phyloP scores from a whole-genome alignment of 2,329 filamentous ascomycete species.

The Rasamsonia emersonii region DNA sequence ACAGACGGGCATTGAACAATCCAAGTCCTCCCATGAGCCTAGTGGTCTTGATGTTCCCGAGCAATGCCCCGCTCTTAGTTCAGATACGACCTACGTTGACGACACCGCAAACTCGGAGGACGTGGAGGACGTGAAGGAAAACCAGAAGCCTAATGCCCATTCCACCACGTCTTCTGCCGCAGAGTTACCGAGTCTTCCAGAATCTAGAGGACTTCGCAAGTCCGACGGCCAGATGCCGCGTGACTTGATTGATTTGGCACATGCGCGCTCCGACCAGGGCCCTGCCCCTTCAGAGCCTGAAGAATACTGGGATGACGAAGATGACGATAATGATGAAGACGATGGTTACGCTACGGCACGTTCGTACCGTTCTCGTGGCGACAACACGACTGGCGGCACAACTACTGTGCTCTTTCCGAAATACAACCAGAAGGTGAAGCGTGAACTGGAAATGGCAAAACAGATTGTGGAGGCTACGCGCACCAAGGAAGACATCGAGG shows the following conservation, averaged over 20 bases:
- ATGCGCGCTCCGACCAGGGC: conserved; percentile 13
- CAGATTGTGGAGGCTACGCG: conserved; percentile 58
- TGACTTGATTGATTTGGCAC: conserved; percentile 14
- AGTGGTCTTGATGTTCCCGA: too few relatives aligned
- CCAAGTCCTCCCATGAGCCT: too few relatives aligned
- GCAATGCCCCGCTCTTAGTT: not conserved
- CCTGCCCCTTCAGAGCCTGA: conserved; percentile 46
- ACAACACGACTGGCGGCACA: conserved; percentile 60
- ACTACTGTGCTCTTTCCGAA: conserved; percentile 64
- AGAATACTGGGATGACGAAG: conserved; percentile 69
- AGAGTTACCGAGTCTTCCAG: conserved; percentile 2
- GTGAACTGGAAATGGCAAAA: conserved; percentile 63
- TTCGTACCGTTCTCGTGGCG: conserved; percentile 66
- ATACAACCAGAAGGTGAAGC: conserved; percentile 57
- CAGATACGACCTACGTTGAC: not conserved
- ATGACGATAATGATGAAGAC: conserved; percentile 66
- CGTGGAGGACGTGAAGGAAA: conserved; percentile 7
- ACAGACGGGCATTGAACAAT: conserved; percentile 11
- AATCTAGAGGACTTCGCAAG: conserved; percentile 10
- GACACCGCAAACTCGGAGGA: not conserved
- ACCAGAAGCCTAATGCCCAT: conserved; percentile 6
- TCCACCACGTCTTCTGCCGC: conserved; percentile 3
- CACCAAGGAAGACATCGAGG: conserved; percentile 68
- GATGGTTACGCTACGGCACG: conserved; percentile 66
- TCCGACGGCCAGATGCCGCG: conserved; percentile 3